Evolutionary conservation across 331 rosid species (phyloP).

Genomic region (Prunus yedoensis): DNA sequence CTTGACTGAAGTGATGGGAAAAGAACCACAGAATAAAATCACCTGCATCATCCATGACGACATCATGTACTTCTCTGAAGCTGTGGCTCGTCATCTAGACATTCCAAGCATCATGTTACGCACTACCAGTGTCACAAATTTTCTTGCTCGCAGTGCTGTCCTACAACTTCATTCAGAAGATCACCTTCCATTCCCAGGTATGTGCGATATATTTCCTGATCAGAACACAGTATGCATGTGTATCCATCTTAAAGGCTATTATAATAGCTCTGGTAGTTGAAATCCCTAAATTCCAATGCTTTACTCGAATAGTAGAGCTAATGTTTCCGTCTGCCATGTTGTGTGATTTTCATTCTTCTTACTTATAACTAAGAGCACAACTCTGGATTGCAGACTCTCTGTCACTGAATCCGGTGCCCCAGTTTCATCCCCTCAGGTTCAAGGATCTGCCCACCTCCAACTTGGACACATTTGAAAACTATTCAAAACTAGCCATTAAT

Average conservation of each 20-base stretch:
- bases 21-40: background rate
- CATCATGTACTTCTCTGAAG: slow-evolving; percentile 13
- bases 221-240: background rate
- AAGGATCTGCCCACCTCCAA: slow-evolving; percentile 32
- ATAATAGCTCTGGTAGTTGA: background rate
- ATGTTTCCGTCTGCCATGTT: background rate
- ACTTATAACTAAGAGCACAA: background rate
- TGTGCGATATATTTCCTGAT: background rate
- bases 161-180: background rate
- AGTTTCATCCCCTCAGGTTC: slow-evolving; percentile 22
- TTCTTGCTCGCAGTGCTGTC: background rate
- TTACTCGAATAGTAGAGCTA: too few species aligned
- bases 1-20: slow-evolving; percentile 3
- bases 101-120: slow-evolving; percentile 13
- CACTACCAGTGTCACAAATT: slow-evolving; percentile 1
- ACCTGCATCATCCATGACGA: slow-evolving; percentile 11
- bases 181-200: slow-evolving; percentile 19
- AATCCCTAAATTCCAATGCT: background rate
- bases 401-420: slow-evolving; percentile 20
- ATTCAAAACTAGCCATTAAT: background rate
- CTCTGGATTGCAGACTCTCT: slow-evolving; percentile 6
- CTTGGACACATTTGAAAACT: background rate
- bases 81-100: slow-evolving; percentile 9
- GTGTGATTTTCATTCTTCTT: background rate
- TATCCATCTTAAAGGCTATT: background rate